These are phyloP conservation scores for Fibroporia radiculosa DNA, from an alignment of 768 basidiomycete genomes.

Conservation along the genomic window DNA sequence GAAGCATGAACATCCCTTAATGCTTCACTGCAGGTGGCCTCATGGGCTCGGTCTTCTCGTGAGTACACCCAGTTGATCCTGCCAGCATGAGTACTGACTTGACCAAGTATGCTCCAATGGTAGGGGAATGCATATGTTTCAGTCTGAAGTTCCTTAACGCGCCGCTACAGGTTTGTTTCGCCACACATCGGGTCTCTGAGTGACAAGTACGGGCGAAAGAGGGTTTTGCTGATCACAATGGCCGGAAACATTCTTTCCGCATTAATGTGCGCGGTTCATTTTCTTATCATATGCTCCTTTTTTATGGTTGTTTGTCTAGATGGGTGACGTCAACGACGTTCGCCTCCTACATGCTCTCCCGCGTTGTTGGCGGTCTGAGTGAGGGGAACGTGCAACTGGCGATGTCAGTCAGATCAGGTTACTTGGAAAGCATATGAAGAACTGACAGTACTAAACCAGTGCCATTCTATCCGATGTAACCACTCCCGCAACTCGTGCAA, in stretches of 20 bases:
- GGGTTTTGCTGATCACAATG: slow-evolving; percentile 80
- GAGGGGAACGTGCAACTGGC: slow-evolving; percentile 98
- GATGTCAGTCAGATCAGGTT: slow-evolving; percentile 50
- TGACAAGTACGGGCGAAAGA: slow-evolving; percentile 86
- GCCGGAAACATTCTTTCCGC: slow-evolving; percentile 91
- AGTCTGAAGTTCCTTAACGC: not conserved
- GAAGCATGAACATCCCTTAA: not conserved
- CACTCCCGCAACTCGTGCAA: slow-evolving; percentile 69
- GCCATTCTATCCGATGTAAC: slow-evolving; percentile 93
- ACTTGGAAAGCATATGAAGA: not conserved
- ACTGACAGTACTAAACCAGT: slow-evolving; percentile 29
- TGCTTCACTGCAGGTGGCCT: slow-evolving; percentile 50
- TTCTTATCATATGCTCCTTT: slow-evolving; percentile 1
- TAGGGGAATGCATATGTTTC: slow-evolving; percentile 1
- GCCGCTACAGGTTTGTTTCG: slow-evolving; percentile 45
- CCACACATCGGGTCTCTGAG: slow-evolving; percentile 78
- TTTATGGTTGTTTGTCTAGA: slow-evolving; percentile 29
- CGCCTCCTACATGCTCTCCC: slow-evolving; percentile 81
- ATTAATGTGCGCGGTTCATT: slow-evolving; percentile 44
- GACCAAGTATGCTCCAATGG: slow-evolving; percentile 66
- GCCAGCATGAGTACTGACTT: not conserved
- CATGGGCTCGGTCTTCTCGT: slow-evolving; percentile 93
- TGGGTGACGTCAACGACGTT: slow-evolving; percentile 91
- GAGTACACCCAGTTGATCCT: slow-evolving; percentile 25
- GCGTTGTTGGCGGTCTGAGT: slow-evolving; percentile 86